Percentiles rank a stretch among this genome's conserved stretches.
Evolutionary conservation across 2,329 filamentous ascomycete species (phyloP).

Genomic region (Trichophyton mentagrophytes): DNA sequence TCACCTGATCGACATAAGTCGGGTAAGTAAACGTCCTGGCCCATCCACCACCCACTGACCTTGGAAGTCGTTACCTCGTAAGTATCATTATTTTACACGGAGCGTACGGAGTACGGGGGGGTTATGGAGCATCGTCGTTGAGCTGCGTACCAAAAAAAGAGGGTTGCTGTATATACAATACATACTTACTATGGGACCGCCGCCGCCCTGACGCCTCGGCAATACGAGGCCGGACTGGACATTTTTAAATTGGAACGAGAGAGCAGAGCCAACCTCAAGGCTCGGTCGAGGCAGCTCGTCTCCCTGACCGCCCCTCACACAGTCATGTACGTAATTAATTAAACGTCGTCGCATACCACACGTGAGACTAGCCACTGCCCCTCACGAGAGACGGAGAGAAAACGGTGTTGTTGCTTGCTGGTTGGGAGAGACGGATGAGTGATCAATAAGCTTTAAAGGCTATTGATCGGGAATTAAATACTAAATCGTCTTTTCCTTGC

Average conservation of each 20-base stretch:
- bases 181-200: too few species aligned
- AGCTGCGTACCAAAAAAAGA: too few species aligned
- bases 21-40: not conserved
- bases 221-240: not conserved
- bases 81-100: too few species aligned
- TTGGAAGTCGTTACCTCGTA: not conserved
- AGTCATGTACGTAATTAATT: not conserved
- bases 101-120: too few species aligned
- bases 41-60: not conserved
- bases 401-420: not conserved
- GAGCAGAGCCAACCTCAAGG: not conserved
- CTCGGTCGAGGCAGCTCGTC: not conserved
- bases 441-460: not conserved
- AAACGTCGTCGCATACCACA: not conserved
- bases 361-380: not conserved
- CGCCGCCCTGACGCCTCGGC: not conserved
- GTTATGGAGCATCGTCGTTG: too few species aligned
- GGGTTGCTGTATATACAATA: too few species aligned
- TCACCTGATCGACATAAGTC: not conserved
- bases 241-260: not conserved
- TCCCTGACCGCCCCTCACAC: too few species aligned
- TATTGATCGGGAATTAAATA: not conserved
- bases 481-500: not conserved
- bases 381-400: not conserved
- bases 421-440: not conserved